phyloP scores from a whole-genome alignment of 495 filamentous ascomycete genomes.

The Monascus purpureus region DNA sequence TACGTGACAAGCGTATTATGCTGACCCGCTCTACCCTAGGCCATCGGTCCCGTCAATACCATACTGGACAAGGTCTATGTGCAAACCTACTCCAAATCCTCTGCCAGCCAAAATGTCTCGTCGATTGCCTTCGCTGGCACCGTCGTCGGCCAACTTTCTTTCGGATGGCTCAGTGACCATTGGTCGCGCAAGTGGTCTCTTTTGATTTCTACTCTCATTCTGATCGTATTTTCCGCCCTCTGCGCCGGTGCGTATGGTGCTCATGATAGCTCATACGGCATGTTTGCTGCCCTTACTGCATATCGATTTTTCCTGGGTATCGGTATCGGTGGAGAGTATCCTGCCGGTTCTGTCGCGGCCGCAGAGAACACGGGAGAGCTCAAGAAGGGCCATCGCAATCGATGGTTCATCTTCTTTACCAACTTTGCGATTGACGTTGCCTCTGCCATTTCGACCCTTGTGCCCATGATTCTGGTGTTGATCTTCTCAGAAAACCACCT shows the following conservation, averaged over 20 bases:
- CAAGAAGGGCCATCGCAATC: slow-evolving; percentile 63
- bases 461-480: slow-evolving; percentile 58
- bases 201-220: slow-evolving; percentile 62
- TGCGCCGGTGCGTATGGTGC: slow-evolving; percentile 60
- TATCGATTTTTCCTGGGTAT: slow-evolving; percentile 71
- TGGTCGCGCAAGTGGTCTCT: slow-evolving; percentile 75
- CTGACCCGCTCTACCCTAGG: slow-evolving; percentile 29
- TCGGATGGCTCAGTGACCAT: slow-evolving; percentile 70
- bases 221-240: slow-evolving; percentile 76
- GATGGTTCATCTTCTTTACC: slow-evolving; percentile 89
- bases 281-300: slow-evolving; percentile 71
- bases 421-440: slow-evolving; percentile 78
- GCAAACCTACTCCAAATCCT: slow-evolving; percentile 45
- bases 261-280: slow-evolving; percentile 44
- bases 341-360: slow-evolving; percentile 71
- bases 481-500: slow-evolving; percentile 55
- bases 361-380: slow-evolving; percentile 77
- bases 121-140: slow-evolving; percentile 83
- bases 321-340: slow-evolving; percentile 66
- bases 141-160: slow-evolving; percentile 69
- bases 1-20: no score
- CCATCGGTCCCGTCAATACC: slow-evolving; percentile 72
- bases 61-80: slow-evolving; percentile 51
- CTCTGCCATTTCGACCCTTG: slow-evolving; percentile 61
- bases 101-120: slow-evolving; percentile 53